Percentiles rank a stretch among this genome's conserved stretches.
Conservation (phyloP, 345 rosid genomes). For the Zanthoxylum bungeanum region DNA sequence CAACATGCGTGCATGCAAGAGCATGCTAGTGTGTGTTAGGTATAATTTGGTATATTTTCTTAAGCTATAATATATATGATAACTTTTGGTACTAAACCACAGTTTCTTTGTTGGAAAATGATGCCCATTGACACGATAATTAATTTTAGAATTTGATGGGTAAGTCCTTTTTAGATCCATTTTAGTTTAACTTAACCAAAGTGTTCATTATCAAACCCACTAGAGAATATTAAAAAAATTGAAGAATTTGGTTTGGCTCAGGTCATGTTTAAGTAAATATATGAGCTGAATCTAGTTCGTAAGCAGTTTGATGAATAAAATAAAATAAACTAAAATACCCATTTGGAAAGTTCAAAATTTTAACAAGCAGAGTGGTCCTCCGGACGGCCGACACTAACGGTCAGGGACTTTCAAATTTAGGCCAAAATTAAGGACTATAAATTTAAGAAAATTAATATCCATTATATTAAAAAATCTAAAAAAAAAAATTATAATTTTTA, state of each 20-base stretch:
- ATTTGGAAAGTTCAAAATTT: neutral
- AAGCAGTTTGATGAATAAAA: neutral
- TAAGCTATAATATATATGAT: neutral
- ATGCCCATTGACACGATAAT: neutral
- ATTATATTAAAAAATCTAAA: too few species aligned
- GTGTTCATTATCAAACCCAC: too few species aligned
- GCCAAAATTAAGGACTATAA: too few species aligned
- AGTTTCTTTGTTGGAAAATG: neutral
- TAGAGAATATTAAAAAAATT: too few species aligned
- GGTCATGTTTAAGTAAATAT: neutral
- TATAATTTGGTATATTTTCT: constrained; percentile 10
- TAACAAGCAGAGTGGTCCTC: too few species aligned
- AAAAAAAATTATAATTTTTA: too few species aligned
- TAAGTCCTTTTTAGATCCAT: neutral
- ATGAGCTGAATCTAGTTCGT: neutral
- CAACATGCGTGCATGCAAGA: neutral
- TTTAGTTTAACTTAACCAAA: neutral
- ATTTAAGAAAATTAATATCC: too few species aligned
- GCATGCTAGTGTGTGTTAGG: constrained; percentile 12
- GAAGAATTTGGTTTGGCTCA: neutral
- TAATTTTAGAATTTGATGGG: neutral
- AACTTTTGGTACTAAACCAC: constrained; percentile 11
- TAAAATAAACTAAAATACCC: neutral
- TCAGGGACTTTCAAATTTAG: too few species aligned
- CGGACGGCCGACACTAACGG: too few species aligned